Conservation (phyloP, 208 protist species). For the Giardia duodenalis region DNA sequence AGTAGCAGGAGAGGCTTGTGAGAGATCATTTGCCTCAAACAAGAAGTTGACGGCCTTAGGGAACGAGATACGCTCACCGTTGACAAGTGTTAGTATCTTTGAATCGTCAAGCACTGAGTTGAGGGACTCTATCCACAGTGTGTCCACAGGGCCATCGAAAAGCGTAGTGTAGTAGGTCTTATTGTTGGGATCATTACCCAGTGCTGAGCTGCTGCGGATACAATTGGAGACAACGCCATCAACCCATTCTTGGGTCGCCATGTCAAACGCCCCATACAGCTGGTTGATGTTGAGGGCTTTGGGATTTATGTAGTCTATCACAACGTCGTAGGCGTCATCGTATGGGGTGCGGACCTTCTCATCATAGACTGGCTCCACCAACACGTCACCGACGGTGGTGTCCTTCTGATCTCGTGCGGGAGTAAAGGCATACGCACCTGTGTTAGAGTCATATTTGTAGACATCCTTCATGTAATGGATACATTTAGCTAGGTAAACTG, state of each 20-base stretch:
- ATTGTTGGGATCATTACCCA: slow-evolving; percentile 44
- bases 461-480: slow-evolving; percentile 16
- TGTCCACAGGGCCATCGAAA: slow-evolving; percentile 91
- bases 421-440: neutral
- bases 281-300: slow-evolving; percentile 13
- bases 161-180: slow-evolving; percentile 72
- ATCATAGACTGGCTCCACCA: slow-evolving; percentile 15
- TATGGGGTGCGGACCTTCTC: neutral
- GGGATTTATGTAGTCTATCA: slow-evolving; percentile 15
- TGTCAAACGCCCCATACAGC: slow-evolving; percentile 24
- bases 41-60: slow-evolving; percentile 76
- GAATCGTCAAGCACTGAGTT: slow-evolving; percentile 97
- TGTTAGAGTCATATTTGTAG: neutral
- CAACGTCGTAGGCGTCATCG: neutral
- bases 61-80: slow-evolving; percentile 83
- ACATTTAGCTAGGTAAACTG: neutral
- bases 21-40: slow-evolving; percentile 92
- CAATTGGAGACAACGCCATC: slow-evolving; percentile 82
- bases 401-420: neutral
- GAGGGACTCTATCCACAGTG: slow-evolving; percentile 95
- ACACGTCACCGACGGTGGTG: neutral
- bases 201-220: slow-evolving; percentile 66
- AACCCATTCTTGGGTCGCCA: slow-evolving; percentile 74
- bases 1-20: slow-evolving; percentile 85
- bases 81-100: slow-evolving; percentile 93